Conservation (phyloP, 805 yeast genomes). For the Pichia gijzeniarum region DNA sequence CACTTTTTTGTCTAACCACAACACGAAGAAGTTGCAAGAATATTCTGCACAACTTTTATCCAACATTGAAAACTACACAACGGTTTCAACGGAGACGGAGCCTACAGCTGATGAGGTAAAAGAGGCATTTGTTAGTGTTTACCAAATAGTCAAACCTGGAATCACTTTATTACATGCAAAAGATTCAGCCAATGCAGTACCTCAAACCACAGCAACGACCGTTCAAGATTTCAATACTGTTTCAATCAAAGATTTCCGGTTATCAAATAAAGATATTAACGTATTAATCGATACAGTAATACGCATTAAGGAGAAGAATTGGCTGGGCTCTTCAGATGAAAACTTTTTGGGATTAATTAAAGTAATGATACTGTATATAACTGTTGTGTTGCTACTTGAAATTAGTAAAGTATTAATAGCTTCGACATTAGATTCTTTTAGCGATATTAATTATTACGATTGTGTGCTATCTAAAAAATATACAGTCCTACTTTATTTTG, state of each 20-base stretch:
- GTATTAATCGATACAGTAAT: neutral
- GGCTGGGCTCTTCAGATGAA: conserved; percentile 1
- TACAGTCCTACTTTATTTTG: conserved; percentile 28
- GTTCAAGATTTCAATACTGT: neutral
- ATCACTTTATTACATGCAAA: no score
- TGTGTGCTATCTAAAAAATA: conserved; percentile 29
- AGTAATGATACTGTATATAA: conserved; percentile 19
- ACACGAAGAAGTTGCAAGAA: conserved; percentile 1
- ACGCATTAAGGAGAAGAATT: neutral
- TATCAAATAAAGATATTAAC: neutral
- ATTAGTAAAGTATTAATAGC: conserved; percentile 29
- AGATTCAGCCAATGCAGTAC: neutral
- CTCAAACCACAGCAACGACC: neutral
- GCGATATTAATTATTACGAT: conserved; percentile 45
- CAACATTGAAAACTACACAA: neutral
- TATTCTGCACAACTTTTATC: conserved; percentile 4
- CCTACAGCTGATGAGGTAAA: neutral
- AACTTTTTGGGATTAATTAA: conserved; percentile 19
- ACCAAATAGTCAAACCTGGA: conserved; percentile 4
- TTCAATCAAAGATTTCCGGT: neutral
- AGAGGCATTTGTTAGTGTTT: neutral
- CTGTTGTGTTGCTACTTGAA: conserved; percentile 15
- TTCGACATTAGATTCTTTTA: conserved; percentile 37
- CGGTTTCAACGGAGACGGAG: neutral
- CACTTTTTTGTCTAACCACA: neutral